Percentiles rank a stretch among this genome's conserved stretches.
These are phyloP conservation scores for Beauveria varroae DNA, from an alignment of 2,329 filamentous ascomycete species.

Conservation along the genomic window DNA sequence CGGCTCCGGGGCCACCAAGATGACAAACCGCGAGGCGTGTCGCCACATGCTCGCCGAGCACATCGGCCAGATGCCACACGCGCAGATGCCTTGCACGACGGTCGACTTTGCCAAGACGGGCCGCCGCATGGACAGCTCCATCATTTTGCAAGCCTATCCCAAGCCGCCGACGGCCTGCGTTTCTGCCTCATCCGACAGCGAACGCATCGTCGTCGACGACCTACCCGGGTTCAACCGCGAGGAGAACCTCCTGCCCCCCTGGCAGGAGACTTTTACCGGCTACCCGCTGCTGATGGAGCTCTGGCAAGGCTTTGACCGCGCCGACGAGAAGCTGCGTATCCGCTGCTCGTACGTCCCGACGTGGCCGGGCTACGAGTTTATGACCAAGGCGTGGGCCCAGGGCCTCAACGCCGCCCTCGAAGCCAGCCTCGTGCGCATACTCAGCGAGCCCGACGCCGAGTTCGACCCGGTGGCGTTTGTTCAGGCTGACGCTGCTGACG, in stretches of 20 bases:
- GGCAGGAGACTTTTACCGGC: conserved; percentile 11
- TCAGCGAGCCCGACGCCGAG: conserved; percentile 4
- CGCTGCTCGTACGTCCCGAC: conserved; percentile 5
- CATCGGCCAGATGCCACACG: conserved; percentile 9
- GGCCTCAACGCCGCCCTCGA: conserved; percentile 9
- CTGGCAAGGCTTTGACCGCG: conserved; percentile 2
- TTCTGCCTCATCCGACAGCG: neutral
- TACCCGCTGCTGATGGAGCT: conserved; percentile 9
- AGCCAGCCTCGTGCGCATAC: conserved; percentile 7
- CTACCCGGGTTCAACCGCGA: conserved; percentile 13
- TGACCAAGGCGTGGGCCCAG: conserved; percentile 6
- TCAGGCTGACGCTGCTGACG: neutral
- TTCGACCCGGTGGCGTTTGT: conserved; percentile 2
- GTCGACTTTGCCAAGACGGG: conserved; percentile 11
- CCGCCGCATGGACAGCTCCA: conserved; percentile 10
- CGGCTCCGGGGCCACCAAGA: neutral
- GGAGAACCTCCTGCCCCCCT: conserved; percentile 11
- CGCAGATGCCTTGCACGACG: conserved; percentile 13
- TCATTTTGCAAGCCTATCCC: conserved; percentile 11
- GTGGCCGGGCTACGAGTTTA: conserved; percentile 10
- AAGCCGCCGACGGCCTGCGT: neutral
- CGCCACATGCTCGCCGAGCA: conserved; percentile 10
- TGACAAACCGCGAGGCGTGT: conserved; percentile 9
- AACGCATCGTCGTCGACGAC: neutral
- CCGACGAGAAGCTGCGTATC: conserved; percentile 7